A percentile compares a stretch with the other conserved stretches of the same genome.
These are phyloP conservation scores for Wallacemonas sp. DNA, from an alignment of 208 protist species.

Conservation along the genomic window DNA sequence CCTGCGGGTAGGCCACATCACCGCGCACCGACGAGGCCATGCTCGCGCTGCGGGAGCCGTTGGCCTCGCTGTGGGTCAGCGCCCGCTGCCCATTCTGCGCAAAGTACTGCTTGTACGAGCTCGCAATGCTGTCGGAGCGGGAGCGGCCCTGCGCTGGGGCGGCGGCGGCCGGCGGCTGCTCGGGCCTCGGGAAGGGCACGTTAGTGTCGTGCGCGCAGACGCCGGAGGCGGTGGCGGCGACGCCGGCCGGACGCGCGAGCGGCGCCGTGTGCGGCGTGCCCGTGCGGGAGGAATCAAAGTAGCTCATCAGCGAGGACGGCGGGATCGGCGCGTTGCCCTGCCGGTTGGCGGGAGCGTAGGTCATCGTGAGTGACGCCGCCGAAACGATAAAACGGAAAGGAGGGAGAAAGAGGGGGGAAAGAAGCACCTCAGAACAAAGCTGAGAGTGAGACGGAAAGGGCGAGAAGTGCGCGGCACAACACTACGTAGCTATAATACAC, in stretches of 20 bases:
- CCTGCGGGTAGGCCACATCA: neutral
- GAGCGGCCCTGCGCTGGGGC: neutral
- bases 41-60: conserved; percentile 6
- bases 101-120: conserved; percentile 20
- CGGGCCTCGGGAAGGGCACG: neutral
- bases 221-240: neutral
- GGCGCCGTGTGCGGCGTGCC: neutral
- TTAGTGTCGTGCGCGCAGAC: conserved; percentile 10
- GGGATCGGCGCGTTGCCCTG: neutral
- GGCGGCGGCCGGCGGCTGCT: neutral
- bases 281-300: conserved; percentile 5
- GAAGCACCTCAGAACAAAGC: too few relatives aligned
- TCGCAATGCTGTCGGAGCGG: conserved; percentile 14
- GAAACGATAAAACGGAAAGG: too few relatives aligned
- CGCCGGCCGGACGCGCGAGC: neutral
- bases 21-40: neutral
- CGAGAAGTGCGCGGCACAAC: too few relatives aligned
- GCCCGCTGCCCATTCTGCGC: neutral
- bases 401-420: too few relatives aligned
- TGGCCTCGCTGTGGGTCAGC: conserved; percentile 5
- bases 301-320: conserved; percentile 14
- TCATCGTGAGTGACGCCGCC: conserved; percentile 12
- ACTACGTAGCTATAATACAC: too few relatives aligned
- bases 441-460: too few relatives aligned
- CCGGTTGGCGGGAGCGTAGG: conserved; percentile 1